A percentile compares a stretch with the other conserved stretches of the same genome.
phyloP scores from a whole-genome alignment of 371 early-diverging fungal genomes.

The Mortierella sp. region DNA sequence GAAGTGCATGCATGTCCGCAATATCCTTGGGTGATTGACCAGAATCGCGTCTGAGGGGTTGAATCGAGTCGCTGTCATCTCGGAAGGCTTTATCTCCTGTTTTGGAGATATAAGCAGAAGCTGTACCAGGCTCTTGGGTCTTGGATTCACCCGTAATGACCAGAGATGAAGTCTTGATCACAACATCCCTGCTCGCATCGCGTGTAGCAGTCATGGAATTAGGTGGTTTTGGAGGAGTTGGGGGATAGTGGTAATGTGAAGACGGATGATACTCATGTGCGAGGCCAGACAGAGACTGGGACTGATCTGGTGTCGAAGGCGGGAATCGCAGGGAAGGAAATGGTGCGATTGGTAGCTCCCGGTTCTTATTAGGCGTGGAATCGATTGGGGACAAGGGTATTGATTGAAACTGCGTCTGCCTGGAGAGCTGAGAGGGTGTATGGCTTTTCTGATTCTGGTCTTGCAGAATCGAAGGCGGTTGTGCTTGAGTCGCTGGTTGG shows the following conservation, averaged over 20 bases:
- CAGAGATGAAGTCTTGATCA: not conserved
- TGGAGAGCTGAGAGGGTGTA: slow-evolving; percentile 25
- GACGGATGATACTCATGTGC: slow-evolving; percentile 13
- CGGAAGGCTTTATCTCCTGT: not conserved
- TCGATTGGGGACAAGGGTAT: slow-evolving; percentile 55
- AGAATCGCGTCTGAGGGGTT: not conserved
- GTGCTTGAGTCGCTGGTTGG: slow-evolving; percentile 22
- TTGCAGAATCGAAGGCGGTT: slow-evolving; percentile 12
- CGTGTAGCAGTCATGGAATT: not conserved
- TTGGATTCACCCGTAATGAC: not conserved
- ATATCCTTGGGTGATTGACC: slow-evolving; percentile 3
- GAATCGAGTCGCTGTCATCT: not conserved
- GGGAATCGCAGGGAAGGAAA: slow-evolving; percentile 24
- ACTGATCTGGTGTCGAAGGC: slow-evolving; percentile 8
- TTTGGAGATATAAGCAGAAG: not conserved
- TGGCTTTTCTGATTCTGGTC: slow-evolving; percentile 15
- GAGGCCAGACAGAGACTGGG: not conserved
- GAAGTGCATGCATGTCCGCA: not conserved
- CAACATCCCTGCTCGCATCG: not conserved
- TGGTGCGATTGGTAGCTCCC: slow-evolving; percentile 17
- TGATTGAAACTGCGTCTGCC: slow-evolving; percentile 53
- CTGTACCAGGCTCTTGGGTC: not conserved
- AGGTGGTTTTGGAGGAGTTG: slow-evolving; percentile 6
- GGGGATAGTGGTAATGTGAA: slow-evolving; percentile 18
- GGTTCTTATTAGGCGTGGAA: slow-evolving; percentile 6